These are phyloP conservation scores for Amyloporia xantha DNA, from an alignment of 768 basidiomycete species.

Conservation along the genomic window DNA sequence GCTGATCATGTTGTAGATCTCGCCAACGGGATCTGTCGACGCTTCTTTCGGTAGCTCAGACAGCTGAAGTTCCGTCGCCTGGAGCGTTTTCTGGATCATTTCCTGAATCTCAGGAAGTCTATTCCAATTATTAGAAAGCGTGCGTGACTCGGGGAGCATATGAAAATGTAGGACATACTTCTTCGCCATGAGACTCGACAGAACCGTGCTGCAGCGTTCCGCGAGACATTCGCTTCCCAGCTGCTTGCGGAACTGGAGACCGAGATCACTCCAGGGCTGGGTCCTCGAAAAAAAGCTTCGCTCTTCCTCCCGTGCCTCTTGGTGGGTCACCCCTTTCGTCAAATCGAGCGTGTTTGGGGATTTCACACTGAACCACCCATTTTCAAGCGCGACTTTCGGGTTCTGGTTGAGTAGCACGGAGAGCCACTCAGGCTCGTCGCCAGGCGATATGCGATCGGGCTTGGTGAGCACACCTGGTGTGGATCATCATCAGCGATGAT, in stretches of 20 bases:
- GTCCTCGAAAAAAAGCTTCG: constrained; percentile 47
- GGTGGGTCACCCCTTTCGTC: constrained; percentile 47
- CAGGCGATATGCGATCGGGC: constrained; percentile 55
- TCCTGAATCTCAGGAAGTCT: constrained; percentile 60
- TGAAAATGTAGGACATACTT: constrained; percentile 36
- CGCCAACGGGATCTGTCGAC: constrained; percentile 47
- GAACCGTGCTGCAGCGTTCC: constrained; percentile 47
- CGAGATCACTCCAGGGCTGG: constrained; percentile 49
- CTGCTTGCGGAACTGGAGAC: constrained; percentile 40
- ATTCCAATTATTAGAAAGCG: neutral
- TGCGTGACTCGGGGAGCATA: constrained; percentile 33
- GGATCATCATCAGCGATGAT: neutral
- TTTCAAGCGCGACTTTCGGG: constrained; percentile 27
- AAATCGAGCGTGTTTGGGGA: constrained; percentile 42
- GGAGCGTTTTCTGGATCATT: constrained; percentile 44
- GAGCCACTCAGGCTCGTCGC: constrained; percentile 52
- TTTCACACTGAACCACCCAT: constrained; percentile 51
- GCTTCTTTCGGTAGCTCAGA: constrained; percentile 41
- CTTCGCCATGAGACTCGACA: constrained; percentile 58
- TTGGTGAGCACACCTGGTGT: constrained; percentile 66
- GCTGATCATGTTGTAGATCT: constrained; percentile 43
- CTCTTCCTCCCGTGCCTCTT: constrained; percentile 51
- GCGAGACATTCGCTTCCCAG: constrained; percentile 53
- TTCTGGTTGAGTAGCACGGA: constrained; percentile 45
- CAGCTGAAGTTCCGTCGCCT: constrained; percentile 29